Evolutionary conservation across 768 basidiomycete species (phyloP).

Genomic region (Pisolithus sp.): DNA sequence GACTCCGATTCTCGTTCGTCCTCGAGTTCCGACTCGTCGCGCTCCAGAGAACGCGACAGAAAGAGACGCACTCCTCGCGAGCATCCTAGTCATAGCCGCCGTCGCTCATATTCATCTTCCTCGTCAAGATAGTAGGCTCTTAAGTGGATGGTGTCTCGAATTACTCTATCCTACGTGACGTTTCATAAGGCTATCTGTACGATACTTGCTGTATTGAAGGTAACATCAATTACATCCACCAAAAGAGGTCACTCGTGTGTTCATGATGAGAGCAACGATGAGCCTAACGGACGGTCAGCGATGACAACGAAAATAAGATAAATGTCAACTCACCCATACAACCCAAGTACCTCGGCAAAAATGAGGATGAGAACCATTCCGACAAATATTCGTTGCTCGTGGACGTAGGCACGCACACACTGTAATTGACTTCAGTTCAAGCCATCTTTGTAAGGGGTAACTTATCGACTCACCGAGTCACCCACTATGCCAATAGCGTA

Average conservation of each 20-base stretch:
- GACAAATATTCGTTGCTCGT: constrained; percentile 89
- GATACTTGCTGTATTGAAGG: neutral
- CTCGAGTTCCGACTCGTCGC: constrained; percentile 39
- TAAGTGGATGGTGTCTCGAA: constrained; percentile 4
- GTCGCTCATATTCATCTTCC: constrained; percentile 18
- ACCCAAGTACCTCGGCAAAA: constrained; percentile 84
- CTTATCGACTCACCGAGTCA: constrained; percentile 66
- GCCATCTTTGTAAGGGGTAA: neutral
- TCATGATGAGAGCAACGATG: constrained; percentile 89
- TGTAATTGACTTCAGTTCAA: constrained; percentile 24
- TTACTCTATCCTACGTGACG: constrained; percentile 4
- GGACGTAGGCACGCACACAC: constrained; percentile 88
- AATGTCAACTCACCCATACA: constrained; percentile 63
- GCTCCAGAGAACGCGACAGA: constrained; percentile 35
- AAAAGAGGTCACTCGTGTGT: constrained; percentile 58
- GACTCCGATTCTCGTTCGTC: constrained; percentile 27
- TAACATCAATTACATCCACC: constrained; percentile 15
- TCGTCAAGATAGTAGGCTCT: constrained; percentile 5
- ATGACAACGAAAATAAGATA: neutral
- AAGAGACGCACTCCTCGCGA: constrained; percentile 34
- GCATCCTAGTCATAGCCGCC: constrained; percentile 4
- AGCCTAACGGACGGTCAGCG: constrained; percentile 35
- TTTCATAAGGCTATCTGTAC: constrained; percentile 11
- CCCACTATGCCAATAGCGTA: constrained; percentile 94
- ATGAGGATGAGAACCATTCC: constrained; percentile 96